Conservation (phyloP, 345 rosid species). For the Salix arbutifolia region DNA sequence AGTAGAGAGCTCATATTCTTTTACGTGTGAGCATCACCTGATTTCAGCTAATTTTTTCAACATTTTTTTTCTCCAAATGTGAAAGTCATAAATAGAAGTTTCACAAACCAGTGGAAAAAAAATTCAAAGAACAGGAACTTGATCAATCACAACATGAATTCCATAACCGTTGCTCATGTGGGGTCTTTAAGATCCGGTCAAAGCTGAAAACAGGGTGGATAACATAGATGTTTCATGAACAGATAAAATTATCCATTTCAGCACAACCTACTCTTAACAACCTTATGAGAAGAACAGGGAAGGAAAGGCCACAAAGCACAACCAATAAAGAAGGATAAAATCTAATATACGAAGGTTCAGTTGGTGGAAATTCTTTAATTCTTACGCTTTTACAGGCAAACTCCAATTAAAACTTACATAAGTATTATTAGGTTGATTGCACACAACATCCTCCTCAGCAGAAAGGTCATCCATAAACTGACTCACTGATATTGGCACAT, state of each 20-base stretch:
- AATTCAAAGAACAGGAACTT: neutral
- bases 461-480: constrained; percentile 98
- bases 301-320: neutral
- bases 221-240: neutral
- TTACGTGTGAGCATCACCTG: neutral
- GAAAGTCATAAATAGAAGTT: neutral
- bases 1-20: neutral
- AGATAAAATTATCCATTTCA: neutral
- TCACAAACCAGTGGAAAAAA: neutral
- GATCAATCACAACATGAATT: constrained; percentile 3
- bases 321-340: neutral
- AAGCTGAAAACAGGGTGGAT: neutral
- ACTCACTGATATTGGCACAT: constrained; percentile 89
- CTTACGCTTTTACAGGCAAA: neutral
- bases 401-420: constrained; percentile 44
- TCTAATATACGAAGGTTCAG: neutral
- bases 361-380: neutral
- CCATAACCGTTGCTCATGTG: neutral
- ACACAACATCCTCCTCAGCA: constrained; percentile 75
- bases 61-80: neutral
- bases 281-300: neutral
- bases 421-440: constrained; percentile 54
- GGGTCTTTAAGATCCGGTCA: neutral
- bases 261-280: neutral
- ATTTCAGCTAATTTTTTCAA: neutral